Evolutionary conservation across 2,329 filamentous ascomycete genomes (phyloP).

Genomic region (Neocatenulostroma microsporum): DNA sequence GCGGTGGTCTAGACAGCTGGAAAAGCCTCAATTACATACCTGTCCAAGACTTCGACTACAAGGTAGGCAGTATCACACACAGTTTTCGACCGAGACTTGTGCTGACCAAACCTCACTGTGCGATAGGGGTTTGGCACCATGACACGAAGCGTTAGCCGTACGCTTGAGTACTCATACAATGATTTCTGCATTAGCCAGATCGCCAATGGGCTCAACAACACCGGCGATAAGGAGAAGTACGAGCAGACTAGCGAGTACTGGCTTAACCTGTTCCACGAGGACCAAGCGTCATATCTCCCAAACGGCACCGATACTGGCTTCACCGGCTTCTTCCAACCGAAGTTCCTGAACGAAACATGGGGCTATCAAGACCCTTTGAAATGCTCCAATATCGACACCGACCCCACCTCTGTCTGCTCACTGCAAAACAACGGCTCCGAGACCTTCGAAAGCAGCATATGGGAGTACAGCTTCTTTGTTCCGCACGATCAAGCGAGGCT

Average conservation of each 20-base stretch:
- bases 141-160: conserved; percentile 47
- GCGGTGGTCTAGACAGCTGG: conserved; percentile 65
- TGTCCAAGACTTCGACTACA: conserved; percentile 36
- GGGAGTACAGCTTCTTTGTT: conserved; percentile 63
- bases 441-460: conserved; percentile 63
- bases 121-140: conserved; percentile 36
- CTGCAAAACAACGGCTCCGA: conserved; percentile 48
- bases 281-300: conserved; percentile 45
- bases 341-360: conserved; percentile 47
- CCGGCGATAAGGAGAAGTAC: conserved; percentile 50
- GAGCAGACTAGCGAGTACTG: conserved; percentile 58
- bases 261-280: conserved; percentile 63
- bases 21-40: conserved; percentile 54
- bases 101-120: conserved; percentile 37
- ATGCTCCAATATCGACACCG: conserved; percentile 35
- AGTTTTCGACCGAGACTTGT: conserved; percentile 29
- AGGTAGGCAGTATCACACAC: too few relatives aligned
- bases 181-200: conserved; percentile 62
- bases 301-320: conserved; percentile 53
- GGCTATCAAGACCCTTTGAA: conserved; percentile 42
- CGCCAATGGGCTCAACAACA: conserved; percentile 49
- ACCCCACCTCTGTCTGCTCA: conserved; percentile 31
- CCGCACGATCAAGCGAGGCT: conserved; percentile 51
- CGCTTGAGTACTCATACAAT: conserved; percentile 52
- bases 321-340: conserved; percentile 59